These are phyloP conservation scores for Phyllosticta citrichinensis DNA, from an alignment of 2,329 filamentous ascomycete species.

Conservation along the genomic window DNA sequence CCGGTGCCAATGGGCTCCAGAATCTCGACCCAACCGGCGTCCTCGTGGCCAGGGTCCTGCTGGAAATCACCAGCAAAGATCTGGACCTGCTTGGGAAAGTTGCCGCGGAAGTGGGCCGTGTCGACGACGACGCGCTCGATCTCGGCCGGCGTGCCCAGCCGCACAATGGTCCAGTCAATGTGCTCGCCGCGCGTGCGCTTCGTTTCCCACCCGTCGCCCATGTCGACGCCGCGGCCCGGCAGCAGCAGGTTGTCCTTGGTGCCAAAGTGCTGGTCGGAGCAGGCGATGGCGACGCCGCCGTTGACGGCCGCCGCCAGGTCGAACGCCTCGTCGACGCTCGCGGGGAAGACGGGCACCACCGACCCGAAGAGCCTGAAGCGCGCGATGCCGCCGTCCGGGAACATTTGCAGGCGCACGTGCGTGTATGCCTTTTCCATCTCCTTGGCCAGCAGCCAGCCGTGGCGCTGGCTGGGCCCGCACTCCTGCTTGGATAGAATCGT, in stretches of 20 bases:
- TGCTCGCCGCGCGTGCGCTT: slow-evolving; percentile 64
- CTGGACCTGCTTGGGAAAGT: slow-evolving; percentile 69
- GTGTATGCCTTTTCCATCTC: slow-evolving; percentile 58
- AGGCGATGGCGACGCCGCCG: slow-evolving; percentile 63
- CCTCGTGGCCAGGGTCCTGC: slow-evolving; percentile 48
- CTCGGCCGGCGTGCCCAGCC: slow-evolving; percentile 55
- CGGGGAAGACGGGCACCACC: slow-evolving; percentile 66
- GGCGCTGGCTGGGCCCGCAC: slow-evolving; percentile 63
- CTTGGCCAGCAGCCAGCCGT: slow-evolving; percentile 57
- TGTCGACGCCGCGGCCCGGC: slow-evolving; percentile 68
- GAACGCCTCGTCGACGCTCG: slow-evolving; percentile 53
- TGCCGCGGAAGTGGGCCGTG: slow-evolving; percentile 74
- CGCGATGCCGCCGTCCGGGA: slow-evolving; percentile 75
- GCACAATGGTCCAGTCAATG: slow-evolving; percentile 71
- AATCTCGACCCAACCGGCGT: slow-evolving; percentile 55
- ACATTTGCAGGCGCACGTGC: slow-evolving; percentile 74
- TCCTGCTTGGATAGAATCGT: slow-evolving; percentile 59
- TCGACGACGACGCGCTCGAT: slow-evolving; percentile 63
- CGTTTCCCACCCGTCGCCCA: slow-evolving; percentile 86
- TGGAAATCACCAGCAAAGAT: slow-evolving; percentile 50
- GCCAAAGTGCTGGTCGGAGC: slow-evolving; percentile 78
- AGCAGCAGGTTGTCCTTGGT: slow-evolving; percentile 72
- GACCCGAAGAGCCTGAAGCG: slow-evolving; percentile 68
- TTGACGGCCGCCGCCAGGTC: slow-evolving; percentile 72
- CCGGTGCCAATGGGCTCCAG: slow-evolving; percentile 58